A percentile compares a stretch with the other conserved stretches of the same genome.
Evolutionary conservation across 176 grass and related monocot species (phyloP).

Genomic region (Triticum timopheevii): DNA sequence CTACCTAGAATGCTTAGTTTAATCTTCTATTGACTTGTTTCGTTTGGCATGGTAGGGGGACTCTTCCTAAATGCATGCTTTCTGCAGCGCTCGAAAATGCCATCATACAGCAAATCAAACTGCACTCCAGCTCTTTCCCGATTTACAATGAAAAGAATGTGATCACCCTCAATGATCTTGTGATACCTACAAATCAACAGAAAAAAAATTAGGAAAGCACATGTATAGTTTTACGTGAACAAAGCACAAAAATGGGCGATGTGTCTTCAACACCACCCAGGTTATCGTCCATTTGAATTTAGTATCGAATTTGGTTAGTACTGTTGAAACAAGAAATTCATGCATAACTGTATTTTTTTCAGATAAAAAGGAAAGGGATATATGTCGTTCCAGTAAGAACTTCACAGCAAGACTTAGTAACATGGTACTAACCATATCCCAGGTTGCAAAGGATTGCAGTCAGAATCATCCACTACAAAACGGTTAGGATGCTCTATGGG

Average conservation of each 20-base stretch:
- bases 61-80: constrained; percentile 71
- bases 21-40: constrained; percentile 53
- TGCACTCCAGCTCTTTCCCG: constrained; percentile 93
- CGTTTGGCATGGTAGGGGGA: constrained; percentile 57
- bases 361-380: background rate
- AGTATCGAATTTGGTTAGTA: background rate
- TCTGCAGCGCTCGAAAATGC: constrained; percentile 93
- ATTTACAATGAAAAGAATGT: constrained; percentile 96
- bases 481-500: constrained; percentile 75
- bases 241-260: background rate
- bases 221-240: background rate
- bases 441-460: constrained; percentile 86
- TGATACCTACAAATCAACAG: constrained; percentile 60
- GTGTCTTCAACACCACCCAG: background rate
- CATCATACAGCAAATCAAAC: constrained; percentile 92
- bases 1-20: constrained; percentile 23
- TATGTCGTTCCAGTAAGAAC: background rate
- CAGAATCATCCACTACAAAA: constrained; percentile 71
- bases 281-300: constrained; percentile 4
- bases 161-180: constrained; percentile 95
- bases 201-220: background rate
- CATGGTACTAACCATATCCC: constrained; percentile 76
- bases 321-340: background rate
- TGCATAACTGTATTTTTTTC: background rate
- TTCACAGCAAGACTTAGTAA: constrained; percentile 12